Conservation (phyloP, 805 yeast species). For the Starmera caribaea region DNA sequence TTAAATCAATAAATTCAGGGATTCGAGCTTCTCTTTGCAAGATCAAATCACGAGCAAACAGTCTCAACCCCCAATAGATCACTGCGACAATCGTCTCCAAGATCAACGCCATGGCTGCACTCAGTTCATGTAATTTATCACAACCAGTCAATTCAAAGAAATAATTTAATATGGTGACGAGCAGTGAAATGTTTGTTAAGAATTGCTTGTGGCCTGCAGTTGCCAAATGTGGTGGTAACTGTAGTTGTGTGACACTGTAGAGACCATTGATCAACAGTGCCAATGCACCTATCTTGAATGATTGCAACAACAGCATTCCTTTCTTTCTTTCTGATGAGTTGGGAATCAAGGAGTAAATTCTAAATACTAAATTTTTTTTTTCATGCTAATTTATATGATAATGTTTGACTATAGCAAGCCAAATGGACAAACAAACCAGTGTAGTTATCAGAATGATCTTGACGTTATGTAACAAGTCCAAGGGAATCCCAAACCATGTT, state of each 20-base stretch:
- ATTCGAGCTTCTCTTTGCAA: conserved; percentile 21
- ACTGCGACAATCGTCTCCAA: conserved; percentile 51
- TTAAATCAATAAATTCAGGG: conserved; percentile 42
- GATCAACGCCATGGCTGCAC: conserved; percentile 39
- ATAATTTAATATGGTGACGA: conserved; percentile 27
- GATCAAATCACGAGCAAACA: conserved; percentile 22
- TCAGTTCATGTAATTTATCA: too few species aligned
- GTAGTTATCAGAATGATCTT: too few species aligned
- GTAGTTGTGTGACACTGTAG: not conserved
- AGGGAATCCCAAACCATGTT: too few species aligned
- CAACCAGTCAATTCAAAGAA: too few species aligned
- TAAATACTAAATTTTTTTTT: too few species aligned
- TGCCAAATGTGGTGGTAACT: conserved; percentile 39
- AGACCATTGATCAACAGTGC: not conserved
- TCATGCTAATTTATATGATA: too few species aligned
- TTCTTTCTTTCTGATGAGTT: too few species aligned
- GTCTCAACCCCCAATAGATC: conserved; percentile 61
- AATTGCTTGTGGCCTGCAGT: conserved; percentile 66
- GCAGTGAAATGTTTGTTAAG: conserved; percentile 55
- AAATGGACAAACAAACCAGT: too few species aligned
- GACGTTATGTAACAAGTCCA: too few species aligned
- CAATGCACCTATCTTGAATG: conserved; percentile 1
- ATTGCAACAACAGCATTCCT: too few species aligned
- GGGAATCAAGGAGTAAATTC: too few species aligned
- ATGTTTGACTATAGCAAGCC: too few species aligned